Evolutionary conservation across 768 basidiomycete genomes (phyloP).

Genomic region (Boletellus emodensis): DNA sequence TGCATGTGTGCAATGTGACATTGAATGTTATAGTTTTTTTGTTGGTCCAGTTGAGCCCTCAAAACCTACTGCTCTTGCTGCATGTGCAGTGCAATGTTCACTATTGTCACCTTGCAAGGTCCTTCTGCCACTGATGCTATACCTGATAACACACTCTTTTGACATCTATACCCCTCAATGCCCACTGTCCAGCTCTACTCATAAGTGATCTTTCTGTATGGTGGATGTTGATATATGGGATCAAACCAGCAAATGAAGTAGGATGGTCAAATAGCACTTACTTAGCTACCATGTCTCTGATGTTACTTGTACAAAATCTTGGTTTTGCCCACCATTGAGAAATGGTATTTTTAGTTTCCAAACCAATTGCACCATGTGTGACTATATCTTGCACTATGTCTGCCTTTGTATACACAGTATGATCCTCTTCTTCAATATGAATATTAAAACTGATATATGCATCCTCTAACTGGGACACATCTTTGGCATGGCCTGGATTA

Average conservation of each 20-base stretch:
- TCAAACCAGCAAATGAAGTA: no score
- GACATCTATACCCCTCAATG: neutral
- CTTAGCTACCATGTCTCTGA: neutral
- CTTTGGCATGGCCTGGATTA: neutral
- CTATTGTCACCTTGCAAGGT: neutral
- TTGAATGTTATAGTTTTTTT: no score
- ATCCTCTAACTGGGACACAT: neutral
- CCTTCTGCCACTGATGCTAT: slow-evolving; percentile 1
- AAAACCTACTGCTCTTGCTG: slow-evolving; percentile 1
- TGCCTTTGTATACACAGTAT: neutral
- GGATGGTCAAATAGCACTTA: no score
- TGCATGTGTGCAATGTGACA: no score
- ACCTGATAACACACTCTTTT: neutral
- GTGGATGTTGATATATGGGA: no score
- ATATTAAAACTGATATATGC: neutral
- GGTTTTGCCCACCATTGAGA: neutral
- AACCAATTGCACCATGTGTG: neutral
- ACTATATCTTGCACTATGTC: neutral
- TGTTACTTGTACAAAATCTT: neutral
- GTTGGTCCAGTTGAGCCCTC: no score
- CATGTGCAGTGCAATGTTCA: no score
- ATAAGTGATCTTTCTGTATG: no score
- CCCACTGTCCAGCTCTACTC: neutral
- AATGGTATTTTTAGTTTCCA: neutral
- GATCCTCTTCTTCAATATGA: neutral